Conservation (phyloP, 305 asterid species). For the Fraxinus platypoda region DNA sequence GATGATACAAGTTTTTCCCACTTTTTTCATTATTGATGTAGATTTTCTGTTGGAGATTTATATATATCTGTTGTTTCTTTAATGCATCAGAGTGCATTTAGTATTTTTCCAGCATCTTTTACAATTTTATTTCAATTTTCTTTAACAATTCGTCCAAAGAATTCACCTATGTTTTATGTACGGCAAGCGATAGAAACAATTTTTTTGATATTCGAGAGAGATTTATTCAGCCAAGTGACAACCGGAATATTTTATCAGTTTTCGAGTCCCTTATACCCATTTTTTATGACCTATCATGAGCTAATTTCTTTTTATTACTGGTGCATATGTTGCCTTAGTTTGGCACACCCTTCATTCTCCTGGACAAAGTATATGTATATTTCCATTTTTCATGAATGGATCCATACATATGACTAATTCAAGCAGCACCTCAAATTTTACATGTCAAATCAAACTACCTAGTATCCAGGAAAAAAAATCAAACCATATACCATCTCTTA, state of each 20-base stretch:
- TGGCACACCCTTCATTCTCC: not conserved
- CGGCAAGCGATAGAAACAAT: not conserved
- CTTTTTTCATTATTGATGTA: conserved; percentile 21
- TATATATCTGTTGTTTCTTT: conserved; percentile 25
- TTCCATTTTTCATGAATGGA: not conserved
- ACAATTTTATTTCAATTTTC: not conserved
- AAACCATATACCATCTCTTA: not conserved
- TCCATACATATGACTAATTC: not conserved
- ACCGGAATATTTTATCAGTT: not conserved
- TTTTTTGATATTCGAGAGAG: not conserved
- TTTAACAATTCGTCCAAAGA: not conserved
- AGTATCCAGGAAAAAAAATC: not conserved
- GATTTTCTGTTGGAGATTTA: conserved; percentile 30
- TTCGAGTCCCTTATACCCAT: not conserved
- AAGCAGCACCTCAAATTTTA: not conserved
- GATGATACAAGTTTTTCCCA: conserved; percentile 19
- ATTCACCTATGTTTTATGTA: not conserved
- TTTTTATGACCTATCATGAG: not conserved
- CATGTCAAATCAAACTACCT: not conserved
- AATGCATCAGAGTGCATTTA: conserved; percentile 3
- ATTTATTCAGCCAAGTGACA: not conserved
- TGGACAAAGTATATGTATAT: not conserved
- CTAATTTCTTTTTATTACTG: not conserved
- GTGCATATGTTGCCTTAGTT: not conserved
- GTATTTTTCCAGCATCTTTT: not conserved